Evolutionary conservation across 352 stramenopile species (phyloP).

Genomic region (Phytophthora ohioensis): DNA sequence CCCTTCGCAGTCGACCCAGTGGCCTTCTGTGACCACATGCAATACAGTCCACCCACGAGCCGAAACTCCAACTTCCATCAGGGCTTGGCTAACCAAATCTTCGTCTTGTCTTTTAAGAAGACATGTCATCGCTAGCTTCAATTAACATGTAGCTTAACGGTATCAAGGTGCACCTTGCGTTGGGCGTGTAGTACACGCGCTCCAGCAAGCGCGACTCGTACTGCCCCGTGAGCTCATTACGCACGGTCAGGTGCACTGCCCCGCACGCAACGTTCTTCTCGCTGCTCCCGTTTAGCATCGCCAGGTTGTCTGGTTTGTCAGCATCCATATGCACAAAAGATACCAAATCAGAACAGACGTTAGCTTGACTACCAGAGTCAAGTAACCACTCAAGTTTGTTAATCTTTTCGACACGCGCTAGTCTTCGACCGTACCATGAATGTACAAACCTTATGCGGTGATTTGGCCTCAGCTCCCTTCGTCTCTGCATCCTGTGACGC

Average conservation of each 20-base stretch:
- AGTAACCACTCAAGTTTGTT: conserved; percentile 6
- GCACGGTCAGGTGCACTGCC: conserved; percentile 13
- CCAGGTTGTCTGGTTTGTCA: neutral
- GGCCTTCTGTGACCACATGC: no score
- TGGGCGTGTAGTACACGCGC: conserved; percentile 8
- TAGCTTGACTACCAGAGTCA: conserved; percentile 16
- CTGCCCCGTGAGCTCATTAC: neutral
- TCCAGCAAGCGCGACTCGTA: conserved; percentile 12
- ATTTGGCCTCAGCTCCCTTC: neutral
- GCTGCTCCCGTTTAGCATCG: conserved; percentile 12
- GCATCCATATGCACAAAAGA: conserved; percentile 13
- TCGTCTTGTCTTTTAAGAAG: no score
- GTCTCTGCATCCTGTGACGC: neutral
- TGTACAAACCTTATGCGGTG: no score
- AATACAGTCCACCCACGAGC: no score
- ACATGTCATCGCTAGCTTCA: no score
- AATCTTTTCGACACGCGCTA: neutral
- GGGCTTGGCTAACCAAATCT: no score
- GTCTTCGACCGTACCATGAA: no score
- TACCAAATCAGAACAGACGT: conserved; percentile 15
- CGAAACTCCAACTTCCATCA: no score
- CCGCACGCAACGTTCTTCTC: conserved; percentile 5
- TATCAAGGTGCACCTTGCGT: neutral
- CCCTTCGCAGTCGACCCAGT: no score
- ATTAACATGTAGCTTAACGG: no score